Evolutionary conservation across 345 rosid genomes (phyloP).

Genomic region (Garcia nutans): DNA sequence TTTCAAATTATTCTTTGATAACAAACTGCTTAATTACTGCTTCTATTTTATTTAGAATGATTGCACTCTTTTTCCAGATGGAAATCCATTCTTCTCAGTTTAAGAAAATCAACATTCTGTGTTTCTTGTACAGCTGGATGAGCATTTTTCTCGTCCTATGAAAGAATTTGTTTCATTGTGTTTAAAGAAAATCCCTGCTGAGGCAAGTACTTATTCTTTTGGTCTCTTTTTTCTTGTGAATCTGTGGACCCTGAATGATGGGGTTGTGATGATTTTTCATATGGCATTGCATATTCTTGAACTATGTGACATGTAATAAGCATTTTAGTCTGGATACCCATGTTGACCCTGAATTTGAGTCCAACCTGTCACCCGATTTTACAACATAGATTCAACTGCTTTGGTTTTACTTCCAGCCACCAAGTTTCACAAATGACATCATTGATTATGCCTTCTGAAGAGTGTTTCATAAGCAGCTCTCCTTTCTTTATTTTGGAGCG

Average conservation of each 20-base stretch:
- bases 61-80: slow-evolving; percentile 15
- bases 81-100: slow-evolving; percentile 23
- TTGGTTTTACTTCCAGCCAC: background rate
- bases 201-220: slow-evolving; percentile 50
- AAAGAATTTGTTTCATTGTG: slow-evolving; percentile 95
- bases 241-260: background rate
- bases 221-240: background rate
- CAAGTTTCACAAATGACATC: background rate
- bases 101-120: slow-evolving; percentile 18
- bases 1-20: slow-evolving; percentile 35
- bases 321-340: background rate
- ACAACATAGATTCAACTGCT: background rate
- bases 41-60: background rate
- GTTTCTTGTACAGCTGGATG: slow-evolving; percentile 79
- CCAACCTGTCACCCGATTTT: background rate
- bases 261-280: slow-evolving; percentile 6
- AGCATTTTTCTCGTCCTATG: slow-evolving; percentile 95
- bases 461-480: background rate
- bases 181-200: slow-evolving; percentile 86
- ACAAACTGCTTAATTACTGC: slow-evolving; percentile 23
- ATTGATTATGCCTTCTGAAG: background rate
- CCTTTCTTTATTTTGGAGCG: no score
- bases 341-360: background rate
- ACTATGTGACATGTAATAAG: background rate
- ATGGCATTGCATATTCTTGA: background rate